These are phyloP conservation scores for Aspergillus funiculosus DNA, from an alignment of 495 filamentous ascomycete species.

Conservation along the genomic window DNA sequence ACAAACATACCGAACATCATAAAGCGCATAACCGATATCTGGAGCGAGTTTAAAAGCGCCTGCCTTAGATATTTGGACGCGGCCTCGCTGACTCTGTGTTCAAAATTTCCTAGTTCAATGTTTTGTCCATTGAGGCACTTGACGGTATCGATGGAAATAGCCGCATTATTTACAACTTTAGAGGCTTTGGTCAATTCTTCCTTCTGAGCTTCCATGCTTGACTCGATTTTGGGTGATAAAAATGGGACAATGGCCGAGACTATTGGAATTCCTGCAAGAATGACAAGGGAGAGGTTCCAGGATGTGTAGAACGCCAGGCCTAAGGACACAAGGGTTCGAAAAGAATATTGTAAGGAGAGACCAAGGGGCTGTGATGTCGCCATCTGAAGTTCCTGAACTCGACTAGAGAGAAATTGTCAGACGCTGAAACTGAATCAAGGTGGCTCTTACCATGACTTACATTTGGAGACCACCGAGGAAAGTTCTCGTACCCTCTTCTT, in stretches of 20 bases:
- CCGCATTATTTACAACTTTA: constrained; percentile 62
- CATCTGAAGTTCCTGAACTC: constrained; percentile 75
- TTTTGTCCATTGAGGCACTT: constrained; percentile 79
- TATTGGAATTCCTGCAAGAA: constrained; percentile 67
- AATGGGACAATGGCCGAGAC: constrained; percentile 53
- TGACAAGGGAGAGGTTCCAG: constrained; percentile 81
- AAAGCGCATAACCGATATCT: constrained; percentile 66
- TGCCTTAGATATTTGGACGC: constrained; percentile 61
- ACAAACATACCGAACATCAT: constrained; percentile 78
- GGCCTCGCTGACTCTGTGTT: constrained; percentile 50
- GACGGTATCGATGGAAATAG: constrained; percentile 74
- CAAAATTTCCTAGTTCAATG: constrained; percentile 63
- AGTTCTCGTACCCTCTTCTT: constrained; percentile 64
- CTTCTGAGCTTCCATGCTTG: constrained; percentile 64
- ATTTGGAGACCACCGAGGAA: constrained; percentile 66
- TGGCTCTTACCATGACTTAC: too few species aligned
- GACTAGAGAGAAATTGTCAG: constrained; percentile 41
- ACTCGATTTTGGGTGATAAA: constrained; percentile 55
- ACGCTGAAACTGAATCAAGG: background rate
- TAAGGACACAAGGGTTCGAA: constrained; percentile 57
- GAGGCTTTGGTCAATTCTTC: constrained; percentile 62
- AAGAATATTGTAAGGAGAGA: constrained; percentile 54
- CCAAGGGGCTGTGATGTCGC: constrained; percentile 76
- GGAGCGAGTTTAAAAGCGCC: constrained; percentile 59
- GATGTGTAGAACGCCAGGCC: constrained; percentile 68